Percentiles rank a stretch among this genome's conserved stretches.
Conservation (phyloP, 2,329 filamentous ascomycete species). For the Fonsecaea monophora region DNA sequence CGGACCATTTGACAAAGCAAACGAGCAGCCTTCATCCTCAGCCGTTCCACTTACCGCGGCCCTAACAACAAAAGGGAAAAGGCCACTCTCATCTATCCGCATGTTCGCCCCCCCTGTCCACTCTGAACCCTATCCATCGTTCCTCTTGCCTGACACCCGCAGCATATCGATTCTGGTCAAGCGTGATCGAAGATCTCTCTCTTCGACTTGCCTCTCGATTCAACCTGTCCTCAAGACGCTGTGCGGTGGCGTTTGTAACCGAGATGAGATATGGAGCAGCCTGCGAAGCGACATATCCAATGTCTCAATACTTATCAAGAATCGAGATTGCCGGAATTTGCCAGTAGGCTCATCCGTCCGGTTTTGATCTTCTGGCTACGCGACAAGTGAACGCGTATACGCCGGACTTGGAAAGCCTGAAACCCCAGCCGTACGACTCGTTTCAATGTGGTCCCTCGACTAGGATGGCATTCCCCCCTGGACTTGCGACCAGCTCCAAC, state of each 20-base stretch:
- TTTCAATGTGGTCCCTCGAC: neutral
- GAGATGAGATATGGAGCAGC: constrained; percentile 34
- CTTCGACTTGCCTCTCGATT: constrained; percentile 33
- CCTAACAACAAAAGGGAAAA: neutral
- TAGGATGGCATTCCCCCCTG: neutral
- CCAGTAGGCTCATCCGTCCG: neutral
- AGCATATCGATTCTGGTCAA: constrained; percentile 17
- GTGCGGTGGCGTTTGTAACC: constrained; percentile 28
- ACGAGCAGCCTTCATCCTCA: neutral
- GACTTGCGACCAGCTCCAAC: neutral
- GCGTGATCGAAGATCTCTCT: constrained; percentile 36
- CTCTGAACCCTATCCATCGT: neutral
- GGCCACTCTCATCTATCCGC: neutral
- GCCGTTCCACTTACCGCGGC: neutral
- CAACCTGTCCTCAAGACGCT: constrained; percentile 17
- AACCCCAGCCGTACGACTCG: neutral
- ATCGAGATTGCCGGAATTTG: neutral
- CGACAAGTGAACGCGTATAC: neutral
- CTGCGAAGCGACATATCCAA: constrained; percentile 22
- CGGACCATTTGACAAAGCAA: neutral
- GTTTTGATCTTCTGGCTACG: neutral
- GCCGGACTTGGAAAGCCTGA: constrained; percentile 8
- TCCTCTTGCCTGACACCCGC: constrained; percentile 4
- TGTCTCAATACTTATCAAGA: constrained; percentile 12
- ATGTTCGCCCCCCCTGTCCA: neutral